These are phyloP conservation scores for Podospora appendiculata DNA, from an alignment of 495 filamentous ascomycete genomes.

Conservation along the genomic window DNA sequence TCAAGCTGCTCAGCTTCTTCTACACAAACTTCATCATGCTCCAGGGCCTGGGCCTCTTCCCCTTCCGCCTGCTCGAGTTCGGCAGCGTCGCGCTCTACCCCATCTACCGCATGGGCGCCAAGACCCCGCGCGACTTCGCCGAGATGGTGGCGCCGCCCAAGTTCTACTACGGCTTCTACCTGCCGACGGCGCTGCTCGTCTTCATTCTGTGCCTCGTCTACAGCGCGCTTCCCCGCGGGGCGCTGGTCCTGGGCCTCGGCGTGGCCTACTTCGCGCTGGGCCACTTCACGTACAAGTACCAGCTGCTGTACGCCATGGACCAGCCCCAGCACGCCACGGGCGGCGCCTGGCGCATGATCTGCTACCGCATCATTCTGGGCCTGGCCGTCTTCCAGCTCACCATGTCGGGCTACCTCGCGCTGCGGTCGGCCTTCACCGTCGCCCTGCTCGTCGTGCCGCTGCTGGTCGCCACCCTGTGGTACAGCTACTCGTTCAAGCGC, in stretches of 20 bases:
- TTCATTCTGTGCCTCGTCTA: conserved; percentile 95
- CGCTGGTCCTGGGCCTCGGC: conserved; percentile 74
- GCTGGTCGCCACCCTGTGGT: conserved; percentile 73
- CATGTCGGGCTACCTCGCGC: conserved; percentile 78
- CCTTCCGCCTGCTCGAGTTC: conserved; percentile 85
- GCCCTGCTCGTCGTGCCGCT: conserved; percentile 70
- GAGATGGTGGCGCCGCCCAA: conserved; percentile 73
- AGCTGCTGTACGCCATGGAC: conserved; percentile 96
- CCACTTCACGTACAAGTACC: conserved; percentile 95
- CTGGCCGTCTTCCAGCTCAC: conserved; percentile 81
- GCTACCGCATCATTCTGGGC: conserved; percentile 78
- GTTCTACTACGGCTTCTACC: conserved; percentile 94
- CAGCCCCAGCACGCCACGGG: conserved; percentile 93
- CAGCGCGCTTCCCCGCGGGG: conserved; percentile 77
- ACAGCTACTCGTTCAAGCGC: conserved; percentile 62
- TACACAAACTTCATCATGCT: conserved; percentile 94
- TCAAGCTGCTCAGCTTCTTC: conserved; percentile 68
- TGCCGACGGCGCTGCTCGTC: conserved; percentile 84
- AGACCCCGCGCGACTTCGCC: conserved; percentile 85
- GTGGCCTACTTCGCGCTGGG: conserved; percentile 83
- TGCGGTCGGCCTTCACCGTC: conserved; percentile 60
- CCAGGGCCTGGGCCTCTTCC: conserved; percentile 86
- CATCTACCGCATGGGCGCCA: conserved; percentile 66
- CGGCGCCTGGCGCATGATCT: conserved; percentile 90
- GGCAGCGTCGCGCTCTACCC: conserved; percentile 82